These are phyloP conservation scores for Phlebiopsis gigantea DNA, from an alignment of 768 basidiomycete species.

Conservation along the genomic window DNA sequence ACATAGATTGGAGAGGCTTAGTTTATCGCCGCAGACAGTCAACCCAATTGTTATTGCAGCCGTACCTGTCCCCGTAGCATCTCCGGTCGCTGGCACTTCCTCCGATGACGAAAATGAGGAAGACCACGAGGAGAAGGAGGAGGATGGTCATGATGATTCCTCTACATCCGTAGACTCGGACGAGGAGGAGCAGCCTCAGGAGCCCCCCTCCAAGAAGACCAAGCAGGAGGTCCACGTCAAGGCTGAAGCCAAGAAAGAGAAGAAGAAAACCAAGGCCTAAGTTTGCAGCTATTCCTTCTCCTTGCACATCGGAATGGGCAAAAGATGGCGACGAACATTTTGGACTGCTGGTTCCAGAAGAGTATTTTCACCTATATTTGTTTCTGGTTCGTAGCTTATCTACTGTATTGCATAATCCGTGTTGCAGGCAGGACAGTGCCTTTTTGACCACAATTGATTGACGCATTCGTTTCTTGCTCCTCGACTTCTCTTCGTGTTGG, in stretches of 20 bases:
- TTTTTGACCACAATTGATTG: not conserved
- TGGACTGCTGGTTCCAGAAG: conserved; percentile 2
- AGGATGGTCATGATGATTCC: conserved; percentile 25
- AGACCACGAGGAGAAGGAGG: conserved; percentile 29
- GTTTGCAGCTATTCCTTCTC: not conserved
- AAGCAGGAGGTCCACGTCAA: conserved; percentile 24
- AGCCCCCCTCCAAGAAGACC: conserved; percentile 22
- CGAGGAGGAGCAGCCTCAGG: conserved; percentile 26
- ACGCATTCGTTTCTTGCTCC: not conserved
- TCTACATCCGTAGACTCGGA: conserved; percentile 13
- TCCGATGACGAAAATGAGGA: conserved; percentile 12
- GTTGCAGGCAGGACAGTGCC: not conserved
- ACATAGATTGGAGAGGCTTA: not conserved
- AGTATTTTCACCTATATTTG: conserved; percentile 6
- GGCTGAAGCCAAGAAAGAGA: conserved; percentile 37
- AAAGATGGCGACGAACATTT: not conserved
- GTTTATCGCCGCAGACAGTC: not conserved
- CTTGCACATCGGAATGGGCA: not conserved
- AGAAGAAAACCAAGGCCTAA: conserved; percentile 29
- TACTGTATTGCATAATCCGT: conserved; percentile 7
- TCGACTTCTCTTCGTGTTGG: no score
- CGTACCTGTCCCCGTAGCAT: not conserved
- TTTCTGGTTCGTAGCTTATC: conserved; percentile 4
- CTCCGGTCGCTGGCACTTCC: not conserved
- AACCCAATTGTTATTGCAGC: not conserved